Conservation (phyloP, 2,329 filamentous ascomycete species). For the Colletotrichum graminicola region DNA sequence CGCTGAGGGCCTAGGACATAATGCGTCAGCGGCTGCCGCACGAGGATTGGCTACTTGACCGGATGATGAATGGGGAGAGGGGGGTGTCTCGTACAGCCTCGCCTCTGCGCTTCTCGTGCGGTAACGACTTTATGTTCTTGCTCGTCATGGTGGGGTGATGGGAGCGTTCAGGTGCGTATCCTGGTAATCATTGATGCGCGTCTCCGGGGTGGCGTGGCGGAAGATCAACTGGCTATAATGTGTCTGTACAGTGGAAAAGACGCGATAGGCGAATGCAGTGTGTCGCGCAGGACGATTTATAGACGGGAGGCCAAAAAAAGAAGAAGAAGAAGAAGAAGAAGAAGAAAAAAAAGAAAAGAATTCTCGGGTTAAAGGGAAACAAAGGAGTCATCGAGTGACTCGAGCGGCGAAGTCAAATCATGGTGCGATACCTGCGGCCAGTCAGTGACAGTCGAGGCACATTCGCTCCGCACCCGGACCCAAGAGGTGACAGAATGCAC, state of each 20-base stretch:
- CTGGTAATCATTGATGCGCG: constrained; percentile 48
- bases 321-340: background rate
- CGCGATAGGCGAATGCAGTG: background rate
- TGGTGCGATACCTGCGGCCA: background rate
- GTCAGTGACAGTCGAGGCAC: constrained; percentile 33
- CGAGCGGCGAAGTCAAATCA: constrained; percentile 35
- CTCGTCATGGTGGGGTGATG: constrained; percentile 61
- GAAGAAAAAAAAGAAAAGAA: background rate
- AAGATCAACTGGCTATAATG: too few species aligned
- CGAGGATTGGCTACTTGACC: background rate
- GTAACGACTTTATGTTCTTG: constrained; percentile 71
- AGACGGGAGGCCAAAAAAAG: constrained; percentile 30
- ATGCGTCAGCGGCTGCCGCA: constrained; percentile 35
- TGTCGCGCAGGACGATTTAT: background rate
- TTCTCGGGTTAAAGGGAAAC: background rate
- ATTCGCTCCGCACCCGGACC: constrained; percentile 2
- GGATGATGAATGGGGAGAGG: too few species aligned
- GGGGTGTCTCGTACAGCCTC: constrained; percentile 74
- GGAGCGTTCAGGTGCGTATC: constrained; percentile 45
- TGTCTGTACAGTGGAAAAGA: background rate
- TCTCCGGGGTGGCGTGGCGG: background rate
- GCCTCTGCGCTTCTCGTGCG: constrained; percentile 86
- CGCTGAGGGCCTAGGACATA: constrained; percentile 77
- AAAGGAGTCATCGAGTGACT: constrained; percentile 41
- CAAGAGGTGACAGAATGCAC: constrained; percentile 10